Evolutionary conservation across 495 filamentous ascomycete species (phyloP), one percentile per base, ranked within the genome.

Genomic region (Cryomyces minteri): DNA sequence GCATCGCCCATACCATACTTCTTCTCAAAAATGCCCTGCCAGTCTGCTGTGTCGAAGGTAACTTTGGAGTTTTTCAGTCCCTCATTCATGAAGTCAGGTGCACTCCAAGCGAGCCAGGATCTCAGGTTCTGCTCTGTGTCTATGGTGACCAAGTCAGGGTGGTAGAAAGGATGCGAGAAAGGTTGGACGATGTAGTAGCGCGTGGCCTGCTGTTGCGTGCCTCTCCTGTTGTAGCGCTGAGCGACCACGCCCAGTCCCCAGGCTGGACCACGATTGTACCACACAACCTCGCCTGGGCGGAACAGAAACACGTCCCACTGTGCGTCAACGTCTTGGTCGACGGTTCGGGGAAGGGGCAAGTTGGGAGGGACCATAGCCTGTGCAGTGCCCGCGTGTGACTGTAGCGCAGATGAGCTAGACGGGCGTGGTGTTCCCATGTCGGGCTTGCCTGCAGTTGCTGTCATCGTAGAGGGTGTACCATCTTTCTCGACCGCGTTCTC

Each of bases 21-120:
- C 5, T 64, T 62, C 28, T 55, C 47, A 10, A 58, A 14, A 9
- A 72, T 54, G 12, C 54, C 57, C 43, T 66, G 56, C 75, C 75
- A 79, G 32, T 70, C 64, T 9, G 75, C 58, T 36, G 59, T 60
- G 4, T 73, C 68, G 51, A 67, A 79, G 9, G 51, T 59, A 40
- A 32, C 45, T 59, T 31, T 64, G 18, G 51, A 44, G 40, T 52
- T 49, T 31, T 57, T 54, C 0, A 62, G 49, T 9, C 44, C 56
- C 8, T 46, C 40, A 36, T 53, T 46, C 8, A 59, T 65, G 52
- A 47, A 63, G 10, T 32, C 43, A 4, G 75, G 75, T 25, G 69
- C 69, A 45, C 67, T 75, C 75, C 76, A 77, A 4, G 75, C 76
- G 31, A 79, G 63, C 74, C 74, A 79, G 4, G 76, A 76, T 25